phyloP scores from a whole-genome alignment of 805 yeast genomes.

The Saturnispora saitoi region DNA sequence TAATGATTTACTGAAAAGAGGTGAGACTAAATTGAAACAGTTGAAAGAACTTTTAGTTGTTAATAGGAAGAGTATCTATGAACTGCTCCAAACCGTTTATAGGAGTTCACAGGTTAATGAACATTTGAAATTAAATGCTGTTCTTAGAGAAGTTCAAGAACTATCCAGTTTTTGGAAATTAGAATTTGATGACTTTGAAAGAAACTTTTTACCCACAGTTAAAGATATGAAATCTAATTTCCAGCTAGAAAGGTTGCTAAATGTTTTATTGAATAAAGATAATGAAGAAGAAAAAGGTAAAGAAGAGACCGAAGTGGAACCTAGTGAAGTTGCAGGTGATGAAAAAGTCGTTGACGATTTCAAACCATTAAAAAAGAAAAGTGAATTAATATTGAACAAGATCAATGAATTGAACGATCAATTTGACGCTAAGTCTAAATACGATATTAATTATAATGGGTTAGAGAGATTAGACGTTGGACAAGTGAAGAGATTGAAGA shows the following conservation, averaged over 20 bases:
- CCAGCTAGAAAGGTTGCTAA: constrained; percentile 68
- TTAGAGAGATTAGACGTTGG: constrained; percentile 19
- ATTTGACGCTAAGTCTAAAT: constrained; percentile 13
- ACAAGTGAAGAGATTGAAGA: constrained; percentile 58
- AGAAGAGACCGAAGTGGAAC: constrained; percentile 12
- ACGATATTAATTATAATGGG: constrained; percentile 16
- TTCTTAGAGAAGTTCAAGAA: constrained; percentile 67
- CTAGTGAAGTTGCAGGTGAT: constrained; percentile 8
- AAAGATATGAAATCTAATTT: constrained; percentile 88
- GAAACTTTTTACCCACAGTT: constrained; percentile 76
- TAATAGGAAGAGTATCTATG: constrained; percentile 41
- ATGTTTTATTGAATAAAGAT: constrained; percentile 29
- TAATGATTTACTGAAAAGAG: constrained; percentile 62
- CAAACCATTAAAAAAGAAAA: constrained; percentile 18
- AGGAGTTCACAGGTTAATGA: constrained; percentile 49
- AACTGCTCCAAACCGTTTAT: constrained; percentile 44
- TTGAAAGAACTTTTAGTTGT: constrained; percentile 42
- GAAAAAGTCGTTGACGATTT: constrained; percentile 12
- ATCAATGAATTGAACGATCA: constrained; percentile 14
- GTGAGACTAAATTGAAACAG: constrained; percentile 48
- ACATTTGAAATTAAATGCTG: constrained; percentile 60
- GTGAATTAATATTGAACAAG: constrained; percentile 12
- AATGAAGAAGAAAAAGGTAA: constrained; percentile 14
- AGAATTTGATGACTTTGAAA: constrained; percentile 75
- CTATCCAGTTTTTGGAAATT: constrained; percentile 80